Percentiles rank a stretch among this genome's conserved stretches.
Conservation (phyloP, 2,329 filamentous ascomycete genomes). For the Fusarium sp. region DNA sequence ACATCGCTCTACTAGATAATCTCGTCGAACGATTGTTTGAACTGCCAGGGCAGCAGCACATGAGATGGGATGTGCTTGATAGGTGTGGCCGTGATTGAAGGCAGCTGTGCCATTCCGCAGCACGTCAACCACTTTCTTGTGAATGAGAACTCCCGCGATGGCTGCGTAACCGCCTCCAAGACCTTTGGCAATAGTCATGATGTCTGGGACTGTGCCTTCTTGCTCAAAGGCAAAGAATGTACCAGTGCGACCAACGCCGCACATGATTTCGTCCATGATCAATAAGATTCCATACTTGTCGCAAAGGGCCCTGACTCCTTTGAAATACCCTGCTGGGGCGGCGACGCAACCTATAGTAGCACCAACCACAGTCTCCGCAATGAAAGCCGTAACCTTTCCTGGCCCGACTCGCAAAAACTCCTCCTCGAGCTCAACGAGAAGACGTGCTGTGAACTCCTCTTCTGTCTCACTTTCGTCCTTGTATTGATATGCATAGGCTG, state of each 20-base stretch:
- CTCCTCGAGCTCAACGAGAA: background rate
- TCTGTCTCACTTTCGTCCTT: background rate
- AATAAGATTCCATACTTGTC: slow-evolving; percentile 69
- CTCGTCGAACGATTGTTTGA: slow-evolving; percentile 69
- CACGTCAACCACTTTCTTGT: slow-evolving; percentile 63
- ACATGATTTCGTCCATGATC: slow-evolving; percentile 74
- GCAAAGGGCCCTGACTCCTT: slow-evolving; percentile 58
- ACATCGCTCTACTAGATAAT: slow-evolving; percentile 73
- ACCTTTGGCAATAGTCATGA: slow-evolving; percentile 62
- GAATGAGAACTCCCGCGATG: slow-evolving; percentile 72
- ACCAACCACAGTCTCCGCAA: slow-evolving; percentile 73
- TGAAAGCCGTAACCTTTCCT: slow-evolving; percentile 61
- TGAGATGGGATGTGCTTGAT: slow-evolving; percentile 72
- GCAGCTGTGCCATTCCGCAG: slow-evolving; percentile 54
- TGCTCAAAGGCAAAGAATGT: slow-evolving; percentile 72
- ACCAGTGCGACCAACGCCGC: slow-evolving; percentile 69
- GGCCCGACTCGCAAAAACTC: slow-evolving; percentile 13
- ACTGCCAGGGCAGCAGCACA: slow-evolving; percentile 76
- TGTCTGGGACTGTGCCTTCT: slow-evolving; percentile 37
- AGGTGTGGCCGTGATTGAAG: slow-evolving; percentile 71
- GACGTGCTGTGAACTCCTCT: background rate
- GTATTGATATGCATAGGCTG: slow-evolving; percentile 21
- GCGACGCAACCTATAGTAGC: slow-evolving; percentile 59
- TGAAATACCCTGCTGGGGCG: slow-evolving; percentile 32
- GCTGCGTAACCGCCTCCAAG: slow-evolving; percentile 67